Evolutionary conservation across 495 filamentous ascomycete genomes (phyloP).

Genomic region (Diplogelasinospora grovesii): DNA sequence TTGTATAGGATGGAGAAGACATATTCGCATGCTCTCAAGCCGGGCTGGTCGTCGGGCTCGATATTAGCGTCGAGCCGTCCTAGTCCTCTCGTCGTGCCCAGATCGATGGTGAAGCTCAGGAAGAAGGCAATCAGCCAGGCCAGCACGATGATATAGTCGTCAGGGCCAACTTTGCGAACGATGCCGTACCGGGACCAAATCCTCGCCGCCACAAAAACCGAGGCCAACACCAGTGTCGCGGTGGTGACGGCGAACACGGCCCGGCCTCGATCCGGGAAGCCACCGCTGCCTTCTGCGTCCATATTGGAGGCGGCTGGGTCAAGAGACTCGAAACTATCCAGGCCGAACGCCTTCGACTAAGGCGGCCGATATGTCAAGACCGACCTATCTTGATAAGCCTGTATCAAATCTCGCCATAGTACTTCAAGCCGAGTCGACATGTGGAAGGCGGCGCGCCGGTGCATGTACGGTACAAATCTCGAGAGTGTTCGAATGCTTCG

Average conservation of each 20-base stretch:
- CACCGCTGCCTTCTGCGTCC: too few species aligned
- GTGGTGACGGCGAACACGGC: slow-evolving; percentile 70
- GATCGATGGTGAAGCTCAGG: slow-evolving; percentile 69
- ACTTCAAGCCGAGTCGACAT: too few species aligned
- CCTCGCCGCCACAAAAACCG: slow-evolving; percentile 64
- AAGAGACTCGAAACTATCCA: too few species aligned
- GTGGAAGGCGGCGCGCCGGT: too few species aligned
- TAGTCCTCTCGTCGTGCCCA: slow-evolving; percentile 62
- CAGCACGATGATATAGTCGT: slow-evolving; percentile 79
- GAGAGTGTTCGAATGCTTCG: too few species aligned
- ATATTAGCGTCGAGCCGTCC: slow-evolving; percentile 70
- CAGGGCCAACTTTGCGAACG: slow-evolving; percentile 58
- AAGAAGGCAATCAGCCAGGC: slow-evolving; percentile 81
- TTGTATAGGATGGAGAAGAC: slow-evolving; percentile 86
- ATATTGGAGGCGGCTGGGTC: too few species aligned
- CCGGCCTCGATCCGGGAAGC: slow-evolving; percentile 51
- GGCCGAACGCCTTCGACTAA: too few species aligned
- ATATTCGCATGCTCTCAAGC: slow-evolving; percentile 66
- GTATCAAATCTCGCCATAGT: too few species aligned
- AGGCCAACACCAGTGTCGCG: slow-evolving; percentile 57
- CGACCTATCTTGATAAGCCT: too few species aligned
- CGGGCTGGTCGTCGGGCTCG: slow-evolving; percentile 30
- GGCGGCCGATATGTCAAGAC: too few species aligned
- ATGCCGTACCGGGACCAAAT: slow-evolving; percentile 67
- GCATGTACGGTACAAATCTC: too few species aligned